Evolutionary conservation across 1,284 basidiomycete genomes (phyloP), one percentile per base, ranked within the genome.

Genomic region (Ganoderma lingzhi): DNA sequence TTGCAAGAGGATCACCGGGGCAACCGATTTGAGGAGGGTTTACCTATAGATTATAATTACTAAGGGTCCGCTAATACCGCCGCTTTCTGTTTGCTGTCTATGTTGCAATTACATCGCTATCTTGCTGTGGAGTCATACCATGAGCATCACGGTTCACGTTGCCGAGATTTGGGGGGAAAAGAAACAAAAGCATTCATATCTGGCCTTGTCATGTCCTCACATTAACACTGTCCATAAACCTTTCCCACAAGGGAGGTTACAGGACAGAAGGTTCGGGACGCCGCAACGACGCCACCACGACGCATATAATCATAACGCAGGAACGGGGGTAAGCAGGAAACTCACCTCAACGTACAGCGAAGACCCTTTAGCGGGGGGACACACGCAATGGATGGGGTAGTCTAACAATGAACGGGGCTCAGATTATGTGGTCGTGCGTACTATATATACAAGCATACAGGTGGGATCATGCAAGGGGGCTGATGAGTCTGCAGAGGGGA

Each of bases 1-100:
- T 72, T 94, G 93, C 83, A 93, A 94, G 79, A 86, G 93, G 61
- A 94, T 94, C 68, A 94, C 93, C 32, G 84, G 85, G 3, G 91
- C 91, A 9, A 81, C 84, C 15, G 93, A 94, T 73, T 80, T 94
- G 74, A 85, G 93, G 67, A 84, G 91, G 72, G 84, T 94, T 62
- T 94, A 92, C 78, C 73, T 88, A 70, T 88, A 77, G 66, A 53
- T 41, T 39, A 19, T 73, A 14, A 28, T 62, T n/a, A 35, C 48
- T 51, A 9, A 4, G 48, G 1, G 67, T 14, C 28, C 48, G 59
- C 58, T 63, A 67, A 30, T 60, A 62, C 15, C 66, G 61, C 44
- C 69, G 37, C 48, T 42, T 37, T 39, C 61, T 65, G 35, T 67
- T 19, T 66, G 53, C 64, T 64, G 53, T 64, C 48, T 32, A 68